phyloP scores from a whole-genome alignment of 495 filamentous ascomycete species.

The Trichoderma virens region DNA sequence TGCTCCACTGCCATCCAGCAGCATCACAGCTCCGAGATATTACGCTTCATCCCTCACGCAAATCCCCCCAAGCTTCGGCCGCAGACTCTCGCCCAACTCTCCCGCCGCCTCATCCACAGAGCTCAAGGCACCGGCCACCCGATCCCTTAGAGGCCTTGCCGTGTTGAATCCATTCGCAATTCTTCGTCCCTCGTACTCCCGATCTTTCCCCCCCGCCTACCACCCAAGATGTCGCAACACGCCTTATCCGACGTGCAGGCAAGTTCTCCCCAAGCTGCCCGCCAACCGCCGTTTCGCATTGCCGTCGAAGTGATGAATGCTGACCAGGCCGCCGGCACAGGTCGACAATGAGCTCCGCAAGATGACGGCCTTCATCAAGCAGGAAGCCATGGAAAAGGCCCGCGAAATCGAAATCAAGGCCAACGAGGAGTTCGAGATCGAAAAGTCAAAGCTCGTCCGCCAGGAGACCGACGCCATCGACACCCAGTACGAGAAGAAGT shows the following conservation, averaged over 20 bases:
- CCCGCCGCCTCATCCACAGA: background rate
- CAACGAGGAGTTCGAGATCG: constrained; percentile 95
- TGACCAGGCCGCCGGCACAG: constrained; percentile 34
- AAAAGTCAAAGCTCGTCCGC: constrained; percentile 96
- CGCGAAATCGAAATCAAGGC: constrained; percentile 95
- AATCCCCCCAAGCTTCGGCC: constrained; percentile 13
- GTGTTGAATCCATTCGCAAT: constrained; percentile 6
- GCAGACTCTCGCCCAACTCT: background rate
- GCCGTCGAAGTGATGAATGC: background rate
- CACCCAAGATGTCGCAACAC: constrained; percentile 13
- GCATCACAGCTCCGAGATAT: constrained; percentile 8
- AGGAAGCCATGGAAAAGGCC: constrained; percentile 95
- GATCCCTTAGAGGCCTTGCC: background rate
- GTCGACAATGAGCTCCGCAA: constrained; percentile 94
- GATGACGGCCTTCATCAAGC: constrained; percentile 99
- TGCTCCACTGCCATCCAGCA: constrained; percentile 1
- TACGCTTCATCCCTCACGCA: constrained; percentile 15
- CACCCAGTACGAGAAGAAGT: constrained; percentile 87
- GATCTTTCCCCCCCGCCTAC: constrained; percentile 8
- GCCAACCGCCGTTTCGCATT: too few species aligned
- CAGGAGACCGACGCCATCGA: constrained; percentile 92
- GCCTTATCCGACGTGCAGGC: constrained; percentile 11
- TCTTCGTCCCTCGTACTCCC: background rate
- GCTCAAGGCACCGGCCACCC: background rate
- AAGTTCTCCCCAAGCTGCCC: constrained; percentile 6